Evolutionary conservation across 1,139 yeast species (phyloP).

Genomic region (Arxiozyma slooffiae): DNA sequence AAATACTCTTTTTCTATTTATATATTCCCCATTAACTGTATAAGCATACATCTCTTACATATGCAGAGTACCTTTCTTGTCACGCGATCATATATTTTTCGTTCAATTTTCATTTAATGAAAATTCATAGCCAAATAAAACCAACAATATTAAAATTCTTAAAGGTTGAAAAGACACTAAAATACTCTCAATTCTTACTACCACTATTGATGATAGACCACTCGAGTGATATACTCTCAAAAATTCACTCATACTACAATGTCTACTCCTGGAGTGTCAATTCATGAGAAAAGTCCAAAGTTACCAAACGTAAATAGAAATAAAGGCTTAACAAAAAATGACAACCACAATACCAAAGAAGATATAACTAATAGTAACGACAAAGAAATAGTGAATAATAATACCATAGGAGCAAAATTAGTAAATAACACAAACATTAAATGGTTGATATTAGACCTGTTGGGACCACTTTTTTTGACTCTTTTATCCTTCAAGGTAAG

Average conservation of each 20-base stretch:
- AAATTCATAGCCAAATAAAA: background rate
- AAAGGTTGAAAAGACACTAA: background rate
- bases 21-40: no score
- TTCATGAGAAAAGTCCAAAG: background rate
- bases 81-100: background rate
- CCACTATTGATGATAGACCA: background rate
- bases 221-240: background rate
- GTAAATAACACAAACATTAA: background rate
- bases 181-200: background rate
- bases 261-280: background rate
- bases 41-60: background rate
- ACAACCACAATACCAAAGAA: background rate
- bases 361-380: no score
- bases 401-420: background rate
- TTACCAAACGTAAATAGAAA: background rate
- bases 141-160: background rate
- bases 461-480: conserved; percentile 43
- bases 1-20: background rate
- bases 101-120: no score
- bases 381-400: no score
- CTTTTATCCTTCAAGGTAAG: conserved; percentile 57
- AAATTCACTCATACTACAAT: background rate
- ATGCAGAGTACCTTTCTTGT: background rate
- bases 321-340: background rate
- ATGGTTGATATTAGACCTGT: conserved; percentile 1